Evolutionary conservation across 805 yeast genomes (phyloP), one percentile per base, ranked within the genome.

Genomic region (Cyberlindnera sargentensis): DNA sequence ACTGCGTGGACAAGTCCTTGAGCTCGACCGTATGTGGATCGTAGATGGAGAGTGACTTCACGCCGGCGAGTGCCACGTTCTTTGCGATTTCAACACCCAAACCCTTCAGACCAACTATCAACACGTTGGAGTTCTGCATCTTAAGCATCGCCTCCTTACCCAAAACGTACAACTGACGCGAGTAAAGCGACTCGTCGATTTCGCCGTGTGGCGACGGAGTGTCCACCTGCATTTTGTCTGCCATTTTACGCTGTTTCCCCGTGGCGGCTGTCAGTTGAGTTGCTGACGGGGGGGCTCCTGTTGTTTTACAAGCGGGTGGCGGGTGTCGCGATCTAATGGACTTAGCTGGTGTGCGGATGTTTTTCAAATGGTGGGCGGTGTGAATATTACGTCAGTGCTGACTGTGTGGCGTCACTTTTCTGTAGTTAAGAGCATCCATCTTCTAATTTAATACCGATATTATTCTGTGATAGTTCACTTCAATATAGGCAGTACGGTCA

Each of bases 61-160:
- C 99, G 58, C 99, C 99, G 3, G 99, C 99, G 33, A 93, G 72
- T 0, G 96, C 95, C 44, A 93, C 88, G 65, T 93, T 93, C 67
- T 93, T 93, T 25, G 99, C 97, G 45, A 93, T 88, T 67, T 93
- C 99, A 36, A 87, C 76, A 58, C 99, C 99, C 39, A 93, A 70
- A 39, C 99, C 99, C 60, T 80, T 82, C 44, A 91, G 70, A 4
- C 99, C 99, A 49, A 90, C 78, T 39, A 93, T 73, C 40, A 93
- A 75, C n/a, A 93, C 96, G 56, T 85, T 88, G 26, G 98, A 89
- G 52, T 78, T 74, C 57, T 90, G 96, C 97, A 93, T 86, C 64
- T 88, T 86, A 56, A 90, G 71, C 99, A 93, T 93, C 41, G 99
- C 99, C 52, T 93, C 99, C 57, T 87, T 89, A 49, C 99, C 99